Evolutionary conservation across 176 grass and related monocot genomes (phyloP), one percentile per base, ranked within the genome.

Genomic region (Saccharum spontaneum): DNA sequence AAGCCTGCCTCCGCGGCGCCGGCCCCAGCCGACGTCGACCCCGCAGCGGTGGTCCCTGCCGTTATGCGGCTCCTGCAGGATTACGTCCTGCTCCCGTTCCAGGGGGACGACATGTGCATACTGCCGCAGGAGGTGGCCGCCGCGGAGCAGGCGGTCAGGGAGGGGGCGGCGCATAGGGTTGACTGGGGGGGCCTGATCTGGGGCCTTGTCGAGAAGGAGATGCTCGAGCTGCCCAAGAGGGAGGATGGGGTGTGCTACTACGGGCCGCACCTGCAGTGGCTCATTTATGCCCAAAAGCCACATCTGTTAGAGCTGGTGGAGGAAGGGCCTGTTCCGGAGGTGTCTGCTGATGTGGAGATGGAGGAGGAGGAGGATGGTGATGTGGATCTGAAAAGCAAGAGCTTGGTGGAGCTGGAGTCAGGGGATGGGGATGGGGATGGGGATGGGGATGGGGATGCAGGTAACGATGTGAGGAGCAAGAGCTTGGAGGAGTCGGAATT

Each of bases 121-220:
- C 77, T 94, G 37, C 92, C 94, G 1, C 45, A 62, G 20, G 97
- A 99, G 84, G 88, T 99, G 62, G 91, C 60, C 6, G 57, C 86
- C 34, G 94, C 82, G n/a, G 80, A 91, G 50, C 83, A 84, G 76
- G 17, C 70, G n/a, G 94, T 99, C 52, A 89, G 74, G 85, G 91
- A 94, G 15, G 97, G 92, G n/a, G 86, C 69, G 1, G 70, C 88
- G 18, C 88, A 92, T 75, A 91, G 88, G 93, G 94, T 99, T 36
- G 88, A 99, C 82, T 97, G 97, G 97, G 86, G 78, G 0, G 86
- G 86, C 6, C 73, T 99, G 49, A 88, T 99, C 85, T 97, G 97
- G 94, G 76, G 82, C 22, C 86, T 99, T 67, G 82, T 99, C 41
- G 92, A 96, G 71, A 94, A 99, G 83, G 97, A 99, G 90, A 86